Evolutionary conservation across 306 rosid species (phyloP).

Genomic region (Casuarina glauca): DNA sequence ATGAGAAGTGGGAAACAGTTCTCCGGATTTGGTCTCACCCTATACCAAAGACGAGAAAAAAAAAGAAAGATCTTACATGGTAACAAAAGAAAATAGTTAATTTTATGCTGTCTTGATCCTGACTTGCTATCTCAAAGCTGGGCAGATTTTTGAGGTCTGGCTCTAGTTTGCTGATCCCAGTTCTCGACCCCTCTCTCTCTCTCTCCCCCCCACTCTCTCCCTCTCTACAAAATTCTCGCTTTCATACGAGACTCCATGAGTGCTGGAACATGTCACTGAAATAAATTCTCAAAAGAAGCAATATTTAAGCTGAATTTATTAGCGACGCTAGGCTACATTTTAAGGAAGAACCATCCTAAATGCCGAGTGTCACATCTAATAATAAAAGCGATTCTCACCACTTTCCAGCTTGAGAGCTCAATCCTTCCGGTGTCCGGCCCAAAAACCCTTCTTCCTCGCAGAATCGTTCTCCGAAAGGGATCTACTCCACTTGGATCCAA

Average conservation of each 20-base stretch:
- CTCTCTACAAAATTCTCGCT: not conserved
- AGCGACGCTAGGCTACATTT: constrained; percentile 36
- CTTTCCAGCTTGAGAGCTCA: constrained; percentile 30
- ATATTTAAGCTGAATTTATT: constrained; percentile 31
- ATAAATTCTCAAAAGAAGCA: constrained; percentile 17
- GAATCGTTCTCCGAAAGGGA: constrained; percentile 61
- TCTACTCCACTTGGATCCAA: constrained; percentile 71
- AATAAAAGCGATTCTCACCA: constrained; percentile 25
- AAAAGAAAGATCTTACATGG: too few relatives aligned
- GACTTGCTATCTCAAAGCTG: too few relatives aligned
- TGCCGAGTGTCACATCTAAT: constrained; percentile 28
- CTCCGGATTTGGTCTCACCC: too few relatives aligned
- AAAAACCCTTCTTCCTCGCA: constrained; percentile 65
- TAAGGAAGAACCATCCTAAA: constrained; percentile 32
- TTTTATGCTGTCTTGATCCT: too few relatives aligned
- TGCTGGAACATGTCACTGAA: not conserved
- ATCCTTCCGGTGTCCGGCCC: constrained; percentile 55
- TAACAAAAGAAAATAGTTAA: too few relatives aligned
- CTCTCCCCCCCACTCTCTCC: too few relatives aligned
- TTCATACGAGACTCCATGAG: not conserved
- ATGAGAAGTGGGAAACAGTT: too few relatives aligned
- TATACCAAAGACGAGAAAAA: too few relatives aligned
- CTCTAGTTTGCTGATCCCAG: too few relatives aligned
- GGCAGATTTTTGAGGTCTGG: too few relatives aligned
- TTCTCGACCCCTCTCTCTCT: too few relatives aligned